These are phyloP conservation scores for Eremothecium coryli DNA, from an alignment of 1,139 yeast genomes.

Conservation along the genomic window DNA sequence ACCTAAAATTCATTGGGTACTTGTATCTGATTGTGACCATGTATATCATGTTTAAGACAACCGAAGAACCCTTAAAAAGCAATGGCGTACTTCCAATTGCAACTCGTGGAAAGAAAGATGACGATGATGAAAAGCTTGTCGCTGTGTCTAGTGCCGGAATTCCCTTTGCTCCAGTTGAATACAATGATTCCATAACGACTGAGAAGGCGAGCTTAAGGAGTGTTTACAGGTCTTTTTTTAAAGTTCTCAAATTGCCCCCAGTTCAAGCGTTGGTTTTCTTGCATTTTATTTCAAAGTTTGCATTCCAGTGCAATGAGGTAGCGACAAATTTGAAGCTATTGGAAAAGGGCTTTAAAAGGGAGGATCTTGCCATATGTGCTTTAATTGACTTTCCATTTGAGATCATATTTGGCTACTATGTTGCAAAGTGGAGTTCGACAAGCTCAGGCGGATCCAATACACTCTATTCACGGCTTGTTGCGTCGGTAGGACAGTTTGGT, in stretches of 20 bases:
- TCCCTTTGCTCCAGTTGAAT: slow-evolving; percentile 7
- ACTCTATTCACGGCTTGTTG: not conserved
- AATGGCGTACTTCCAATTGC: slow-evolving; percentile 28
- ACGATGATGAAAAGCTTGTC: slow-evolving; percentile 22
- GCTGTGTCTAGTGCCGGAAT: not conserved
- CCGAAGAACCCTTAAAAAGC: slow-evolving; percentile 49
- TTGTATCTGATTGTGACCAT: slow-evolving; percentile 61
- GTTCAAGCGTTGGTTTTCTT: slow-evolving; percentile 67
- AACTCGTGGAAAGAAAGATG: slow-evolving; percentile 25
- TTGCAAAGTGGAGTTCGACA: slow-evolving; percentile 76
- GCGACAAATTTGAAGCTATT: slow-evolving; percentile 85
- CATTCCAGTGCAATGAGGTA: slow-evolving; percentile 92
- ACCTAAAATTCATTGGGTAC: slow-evolving; percentile 71
- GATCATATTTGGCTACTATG: slow-evolving; percentile 87
- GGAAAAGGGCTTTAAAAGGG: slow-evolving; percentile 91
- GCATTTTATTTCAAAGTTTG: slow-evolving; percentile 74
- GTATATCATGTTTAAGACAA: slow-evolving; percentile 46
- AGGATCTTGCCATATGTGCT: slow-evolving; percentile 87
- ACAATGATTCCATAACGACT: slow-evolving; percentile 21
- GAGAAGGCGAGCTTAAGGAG: slow-evolving; percentile 29
- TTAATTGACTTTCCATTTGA: slow-evolving; percentile 94
- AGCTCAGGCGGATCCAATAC: slow-evolving; percentile 5
- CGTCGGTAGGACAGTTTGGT: slow-evolving; percentile 27
- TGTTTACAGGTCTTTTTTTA: slow-evolving; percentile 70
- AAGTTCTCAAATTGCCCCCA: slow-evolving; percentile 65